Percentiles rank a stretch among this genome's conserved stretches.
These are phyloP conservation scores for Saccharum officinarum DNA, from an alignment of 176 grass and related monocot genomes.

Conservation along the genomic window DNA sequence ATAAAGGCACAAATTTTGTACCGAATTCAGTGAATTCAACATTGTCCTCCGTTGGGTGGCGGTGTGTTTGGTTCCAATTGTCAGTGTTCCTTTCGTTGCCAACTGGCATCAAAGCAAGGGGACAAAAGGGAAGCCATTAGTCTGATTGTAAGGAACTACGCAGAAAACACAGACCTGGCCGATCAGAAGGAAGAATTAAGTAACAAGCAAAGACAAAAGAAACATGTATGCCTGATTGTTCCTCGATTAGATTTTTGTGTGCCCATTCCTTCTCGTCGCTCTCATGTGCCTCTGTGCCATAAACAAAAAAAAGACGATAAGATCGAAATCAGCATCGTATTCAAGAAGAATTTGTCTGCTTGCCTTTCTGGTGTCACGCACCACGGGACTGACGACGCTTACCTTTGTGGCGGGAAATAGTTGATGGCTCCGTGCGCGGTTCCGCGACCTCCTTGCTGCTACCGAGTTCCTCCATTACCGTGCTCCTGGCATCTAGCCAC, in stretches of 20 bases:
- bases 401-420: constrained; percentile 9
- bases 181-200: background rate
- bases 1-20: background rate
- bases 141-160: background rate
- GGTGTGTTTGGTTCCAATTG: constrained; percentile 15
- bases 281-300: constrained; percentile 13
- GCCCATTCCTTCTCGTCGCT: constrained; percentile 13
- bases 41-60: background rate
- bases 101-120: too few relatives aligned
- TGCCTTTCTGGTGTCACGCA: background rate
- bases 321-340: background rate
- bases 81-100: constrained; percentile 29
- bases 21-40: constrained; percentile 30
- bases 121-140: background rate
- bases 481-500: background rate
- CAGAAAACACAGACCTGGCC: background rate
- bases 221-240: background rate
- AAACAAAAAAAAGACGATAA: background rate
- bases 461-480: background rate
- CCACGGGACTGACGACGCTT: background rate
- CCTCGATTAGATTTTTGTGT: constrained; percentile 31
- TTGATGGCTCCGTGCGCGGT: constrained; percentile 16
- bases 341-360: background rate
- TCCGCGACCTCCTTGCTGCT: background rate
- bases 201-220: background rate